Conservation (phyloP, 768 basidiomycete species). For the Dentipellis sp. region DNA sequence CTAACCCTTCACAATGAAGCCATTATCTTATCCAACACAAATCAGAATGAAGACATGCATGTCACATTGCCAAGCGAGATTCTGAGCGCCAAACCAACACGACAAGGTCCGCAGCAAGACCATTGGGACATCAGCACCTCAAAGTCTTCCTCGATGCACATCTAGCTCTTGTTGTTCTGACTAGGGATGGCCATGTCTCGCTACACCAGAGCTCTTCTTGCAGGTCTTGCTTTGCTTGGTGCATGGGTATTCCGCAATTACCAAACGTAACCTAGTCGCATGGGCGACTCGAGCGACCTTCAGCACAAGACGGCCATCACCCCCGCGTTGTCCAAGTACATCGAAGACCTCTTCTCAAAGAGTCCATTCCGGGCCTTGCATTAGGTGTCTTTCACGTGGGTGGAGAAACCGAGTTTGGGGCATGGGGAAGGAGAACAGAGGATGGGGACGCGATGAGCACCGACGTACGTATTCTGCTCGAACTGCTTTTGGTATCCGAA, state of each 20-base stretch:
- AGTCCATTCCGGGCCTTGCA: conserved; percentile 2
- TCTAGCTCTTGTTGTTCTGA: not conserved
- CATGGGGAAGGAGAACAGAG: conserved; percentile 9
- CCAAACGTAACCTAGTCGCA: not conserved
- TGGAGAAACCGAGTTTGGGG: not conserved
- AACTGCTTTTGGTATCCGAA: too few relatives aligned
- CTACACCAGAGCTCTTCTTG: not conserved
- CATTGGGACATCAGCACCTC: not conserved
- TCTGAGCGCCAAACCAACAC: too few relatives aligned
- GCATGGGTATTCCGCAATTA: too few relatives aligned
- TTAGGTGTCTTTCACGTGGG: conserved; percentile 5
- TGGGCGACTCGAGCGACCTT: not conserved
- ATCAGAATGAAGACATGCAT: too few relatives aligned
- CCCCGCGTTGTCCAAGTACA: not conserved
- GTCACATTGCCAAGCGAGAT: too few relatives aligned
- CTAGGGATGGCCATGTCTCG: not conserved
- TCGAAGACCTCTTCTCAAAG: not conserved
- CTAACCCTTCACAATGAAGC: too few relatives aligned
- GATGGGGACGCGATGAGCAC: conserved; percentile 7
- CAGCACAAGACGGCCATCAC: conserved; percentile 4
- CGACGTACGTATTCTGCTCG: conserved; percentile 4
- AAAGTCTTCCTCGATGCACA: not conserved
- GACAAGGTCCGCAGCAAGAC: too few relatives aligned
- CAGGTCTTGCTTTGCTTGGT: not conserved
- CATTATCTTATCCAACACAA: too few relatives aligned